These are phyloP conservation scores for Penicillium silybi DNA, from an alignment of 495 filamentous ascomycete species.

Conservation along the genomic window DNA sequence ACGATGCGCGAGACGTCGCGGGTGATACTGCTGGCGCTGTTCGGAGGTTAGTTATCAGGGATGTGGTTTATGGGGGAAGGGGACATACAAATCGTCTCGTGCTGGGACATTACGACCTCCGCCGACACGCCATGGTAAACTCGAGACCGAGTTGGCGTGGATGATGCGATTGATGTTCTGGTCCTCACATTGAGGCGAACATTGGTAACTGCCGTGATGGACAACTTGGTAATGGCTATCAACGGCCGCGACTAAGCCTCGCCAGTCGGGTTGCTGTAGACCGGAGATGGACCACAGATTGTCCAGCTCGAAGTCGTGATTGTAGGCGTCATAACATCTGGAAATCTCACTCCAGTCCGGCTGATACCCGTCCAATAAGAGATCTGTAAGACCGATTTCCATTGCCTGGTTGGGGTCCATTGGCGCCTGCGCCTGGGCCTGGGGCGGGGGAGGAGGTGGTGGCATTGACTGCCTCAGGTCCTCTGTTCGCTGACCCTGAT, in stretches of 20 bases:
- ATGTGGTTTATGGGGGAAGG: not conserved
- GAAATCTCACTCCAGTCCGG: constrained; percentile 38
- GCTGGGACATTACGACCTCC: constrained; percentile 24
- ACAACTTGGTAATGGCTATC: constrained; percentile 43
- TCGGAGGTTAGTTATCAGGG: constrained; percentile 6
- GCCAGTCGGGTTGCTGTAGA: constrained; percentile 42
- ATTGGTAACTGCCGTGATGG: constrained; percentile 33
- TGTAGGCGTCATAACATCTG: constrained; percentile 37
- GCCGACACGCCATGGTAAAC: constrained; percentile 39
- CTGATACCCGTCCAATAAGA: constrained; percentile 37
- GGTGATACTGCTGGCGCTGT: constrained; percentile 41
- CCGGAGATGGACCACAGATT: constrained; percentile 44
- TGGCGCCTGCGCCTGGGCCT: constrained; percentile 16
- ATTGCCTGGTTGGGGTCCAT: constrained; percentile 17
- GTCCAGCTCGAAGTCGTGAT: constrained; percentile 40
- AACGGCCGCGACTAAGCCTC: constrained; percentile 43
- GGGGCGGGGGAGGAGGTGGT: constrained; percentile 20
- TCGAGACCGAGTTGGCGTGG: constrained; percentile 23
- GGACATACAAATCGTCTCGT: constrained; percentile 41
- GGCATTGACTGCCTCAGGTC: constrained; percentile 26
- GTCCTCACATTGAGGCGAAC: constrained; percentile 30
- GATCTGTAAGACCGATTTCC: constrained; percentile 32
- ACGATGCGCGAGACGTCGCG: constrained; percentile 43
- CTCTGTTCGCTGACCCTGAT: constrained; percentile 25
- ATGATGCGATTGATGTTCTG: constrained; percentile 35